Evolutionary conservation across 2,329 filamentous ascomycete species (phyloP).

Genomic region (Dactylellina haptotyla): DNA sequence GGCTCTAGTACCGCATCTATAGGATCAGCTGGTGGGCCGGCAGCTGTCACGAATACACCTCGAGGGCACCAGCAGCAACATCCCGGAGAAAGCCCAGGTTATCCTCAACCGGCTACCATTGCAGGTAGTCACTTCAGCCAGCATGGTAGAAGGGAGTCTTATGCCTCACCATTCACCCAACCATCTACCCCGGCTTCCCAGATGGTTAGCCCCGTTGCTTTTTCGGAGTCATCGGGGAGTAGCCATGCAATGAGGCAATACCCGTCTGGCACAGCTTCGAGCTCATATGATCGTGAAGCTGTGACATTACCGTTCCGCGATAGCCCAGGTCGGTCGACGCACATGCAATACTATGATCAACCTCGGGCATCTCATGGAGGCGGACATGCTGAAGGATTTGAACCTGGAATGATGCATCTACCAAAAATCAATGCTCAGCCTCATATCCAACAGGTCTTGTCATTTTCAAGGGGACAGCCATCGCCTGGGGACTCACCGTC

Average conservation of each 20-base stretch:
- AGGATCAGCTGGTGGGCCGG: slow-evolving; percentile 45
- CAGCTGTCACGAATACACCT: slow-evolving; percentile 21
- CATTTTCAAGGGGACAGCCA: slow-evolving; percentile 57
- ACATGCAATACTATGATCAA: slow-evolving; percentile 36
- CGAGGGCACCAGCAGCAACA: slow-evolving; percentile 48
- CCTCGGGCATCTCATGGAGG: slow-evolving; percentile 23
- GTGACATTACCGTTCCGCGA: slow-evolving; percentile 35
- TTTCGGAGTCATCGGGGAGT: slow-evolving; percentile 31
- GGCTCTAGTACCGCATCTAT: slow-evolving; percentile 53
- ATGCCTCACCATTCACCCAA: slow-evolving; percentile 44
- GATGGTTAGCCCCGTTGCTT: slow-evolving; percentile 41
- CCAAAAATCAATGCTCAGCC: slow-evolving; percentile 50
- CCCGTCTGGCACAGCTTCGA: slow-evolving; percentile 1
- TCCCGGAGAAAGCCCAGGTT: slow-evolving; percentile 34
- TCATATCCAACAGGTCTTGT: slow-evolving; percentile 57
- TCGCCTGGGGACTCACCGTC: slow-evolving; percentile 53
- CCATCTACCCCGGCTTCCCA: slow-evolving; percentile 51
- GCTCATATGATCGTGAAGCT: slow-evolving; percentile 24
- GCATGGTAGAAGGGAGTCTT: slow-evolving; percentile 43
- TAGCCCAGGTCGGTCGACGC: slow-evolving; percentile 33
- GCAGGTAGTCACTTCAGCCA: slow-evolving; percentile 36
- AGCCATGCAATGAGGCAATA: slow-evolving; percentile 43
- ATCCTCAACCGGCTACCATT: slow-evolving; percentile 22
- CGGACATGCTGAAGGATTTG: slow-evolving; percentile 20
- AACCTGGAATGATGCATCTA: slow-evolving; percentile 41